These are phyloP conservation scores for Chlorokybus atmophyticus DNA, from an alignment of 139 green algal genomes.

Conservation along the genomic window DNA sequence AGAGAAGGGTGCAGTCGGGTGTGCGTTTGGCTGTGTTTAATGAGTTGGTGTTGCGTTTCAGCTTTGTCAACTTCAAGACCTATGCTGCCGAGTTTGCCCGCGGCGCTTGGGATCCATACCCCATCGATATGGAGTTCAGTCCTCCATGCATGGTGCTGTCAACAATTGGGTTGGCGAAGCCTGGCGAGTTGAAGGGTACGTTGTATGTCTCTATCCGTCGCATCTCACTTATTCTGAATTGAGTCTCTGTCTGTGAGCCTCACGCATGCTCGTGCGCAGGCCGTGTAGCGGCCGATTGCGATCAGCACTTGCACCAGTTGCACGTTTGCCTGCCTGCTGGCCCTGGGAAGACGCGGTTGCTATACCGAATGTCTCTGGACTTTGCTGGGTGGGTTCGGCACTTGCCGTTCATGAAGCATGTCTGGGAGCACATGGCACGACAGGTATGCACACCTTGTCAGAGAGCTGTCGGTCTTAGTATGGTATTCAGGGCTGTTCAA, in stretches of 20 bases:
- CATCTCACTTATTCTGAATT: too few species aligned
- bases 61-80: constrained; percentile 61
- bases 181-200: constrained; percentile 63
- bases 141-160: constrained; percentile 80
- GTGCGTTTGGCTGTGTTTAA: too few species aligned
- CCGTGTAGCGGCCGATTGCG: constrained; percentile 53
- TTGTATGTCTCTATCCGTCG: too few species aligned
- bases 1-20: too few species aligned
- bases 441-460: not conserved
- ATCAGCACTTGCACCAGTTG: constrained; percentile 89
- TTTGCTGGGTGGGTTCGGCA: constrained; percentile 75
- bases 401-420: constrained; percentile 66
- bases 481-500: too few species aligned
- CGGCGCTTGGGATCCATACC: constrained; percentile 94
- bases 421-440: constrained; percentile 42
- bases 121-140: constrained; percentile 94
- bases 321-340: constrained; percentile 87
- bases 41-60: constrained; percentile 6
- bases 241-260: too few species aligned
- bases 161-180: constrained; percentile 76
- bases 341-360: constrained; percentile 69
- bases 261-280: too few species aligned
- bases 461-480: too few species aligned
- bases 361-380: constrained; percentile 96
- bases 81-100: constrained; percentile 17